Conservation (phyloP, 1,284 basidiomycete genomes). For the Austroboletus niveus region DNA sequence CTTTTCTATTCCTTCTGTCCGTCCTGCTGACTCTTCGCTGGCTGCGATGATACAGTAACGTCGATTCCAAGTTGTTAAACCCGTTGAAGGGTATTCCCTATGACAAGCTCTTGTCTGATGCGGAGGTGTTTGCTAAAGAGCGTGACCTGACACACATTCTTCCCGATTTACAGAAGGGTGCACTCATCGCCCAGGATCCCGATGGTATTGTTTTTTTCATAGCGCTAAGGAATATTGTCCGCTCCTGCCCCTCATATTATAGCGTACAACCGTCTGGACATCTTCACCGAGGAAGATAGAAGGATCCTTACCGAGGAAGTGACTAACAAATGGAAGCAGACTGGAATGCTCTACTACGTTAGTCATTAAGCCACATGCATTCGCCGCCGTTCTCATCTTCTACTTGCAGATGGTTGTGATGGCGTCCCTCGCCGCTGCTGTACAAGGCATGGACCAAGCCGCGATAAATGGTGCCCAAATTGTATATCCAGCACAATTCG, state of each 20-base stretch:
- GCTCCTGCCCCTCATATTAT: not conserved
- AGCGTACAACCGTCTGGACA: slow-evolving; percentile 51
- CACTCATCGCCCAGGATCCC: slow-evolving; percentile 60
- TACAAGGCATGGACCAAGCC: slow-evolving; percentile 73
- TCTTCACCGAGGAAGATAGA: slow-evolving; percentile 63
- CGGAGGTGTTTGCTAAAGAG: slow-evolving; percentile 52
- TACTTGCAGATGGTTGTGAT: slow-evolving; percentile 47
- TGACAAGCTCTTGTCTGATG: slow-evolving; percentile 55
- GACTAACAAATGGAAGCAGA: slow-evolving; percentile 65
- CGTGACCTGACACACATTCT: slow-evolving; percentile 51
- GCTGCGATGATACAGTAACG: slow-evolving; percentile 21
- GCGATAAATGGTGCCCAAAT: slow-evolving; percentile 75
- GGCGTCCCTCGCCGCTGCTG: slow-evolving; percentile 64
- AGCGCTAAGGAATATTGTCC: too few relatives aligned
- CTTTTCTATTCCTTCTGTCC: not conserved
- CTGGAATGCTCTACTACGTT: slow-evolving; percentile 47
- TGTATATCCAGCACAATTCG: slow-evolving; percentile 64
- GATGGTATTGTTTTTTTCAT: slow-evolving; percentile 11
- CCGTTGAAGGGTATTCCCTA: slow-evolving; percentile 55
- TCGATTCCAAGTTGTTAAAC: slow-evolving; percentile 55
- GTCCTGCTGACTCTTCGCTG: not conserved
- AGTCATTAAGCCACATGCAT: slow-evolving; percentile 1
- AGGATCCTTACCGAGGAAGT: slow-evolving; percentile 51
- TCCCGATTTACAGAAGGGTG: slow-evolving; percentile 58
- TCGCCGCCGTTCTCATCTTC: not conserved